Evolutionary conservation across 2,329 filamentous ascomycete genomes (phyloP).

Genomic region (Ophiostoma tasmaniense): DNA sequence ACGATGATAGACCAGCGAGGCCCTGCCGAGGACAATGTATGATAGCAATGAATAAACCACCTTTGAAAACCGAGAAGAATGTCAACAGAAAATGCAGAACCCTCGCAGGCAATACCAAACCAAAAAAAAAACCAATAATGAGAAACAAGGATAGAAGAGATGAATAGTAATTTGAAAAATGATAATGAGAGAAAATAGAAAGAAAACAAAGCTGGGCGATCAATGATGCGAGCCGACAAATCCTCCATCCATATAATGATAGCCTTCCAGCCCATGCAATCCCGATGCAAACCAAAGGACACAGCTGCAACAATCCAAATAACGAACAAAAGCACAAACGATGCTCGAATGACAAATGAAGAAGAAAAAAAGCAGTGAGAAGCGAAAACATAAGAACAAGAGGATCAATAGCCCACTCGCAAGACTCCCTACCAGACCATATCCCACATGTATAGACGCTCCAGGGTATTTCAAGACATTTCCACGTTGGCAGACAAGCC

Average conservation of each 20-base stretch:
- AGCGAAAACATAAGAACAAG: background rate
- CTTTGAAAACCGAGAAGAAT: background rate
- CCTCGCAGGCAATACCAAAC: background rate
- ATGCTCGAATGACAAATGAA: background rate
- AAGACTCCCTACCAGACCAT: constrained; percentile 5
- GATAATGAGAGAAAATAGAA: background rate
- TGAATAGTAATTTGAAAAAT: background rate
- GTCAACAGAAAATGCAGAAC: background rate
- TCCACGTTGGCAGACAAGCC: constrained; percentile 8
- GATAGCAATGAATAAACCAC: background rate
- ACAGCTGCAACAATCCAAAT: background rate
- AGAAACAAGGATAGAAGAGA: background rate
- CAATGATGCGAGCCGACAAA: background rate
- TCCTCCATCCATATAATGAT: constrained; percentile 4
- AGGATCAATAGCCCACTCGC: background rate
- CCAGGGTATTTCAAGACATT: constrained; percentile 6
- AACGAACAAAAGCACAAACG: background rate
- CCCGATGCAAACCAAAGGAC: background rate
- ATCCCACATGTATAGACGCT: constrained; percentile 2
- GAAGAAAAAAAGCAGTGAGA: background rate
- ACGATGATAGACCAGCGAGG: background rate
- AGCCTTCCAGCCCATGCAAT: background rate
- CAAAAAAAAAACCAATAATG: background rate
- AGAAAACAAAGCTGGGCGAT: background rate
- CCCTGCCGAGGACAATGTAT: background rate